Base-by-base conservation (phyloP, 371 early-diverging fungal species). In the Lichtheimia ramosa region DNA sequence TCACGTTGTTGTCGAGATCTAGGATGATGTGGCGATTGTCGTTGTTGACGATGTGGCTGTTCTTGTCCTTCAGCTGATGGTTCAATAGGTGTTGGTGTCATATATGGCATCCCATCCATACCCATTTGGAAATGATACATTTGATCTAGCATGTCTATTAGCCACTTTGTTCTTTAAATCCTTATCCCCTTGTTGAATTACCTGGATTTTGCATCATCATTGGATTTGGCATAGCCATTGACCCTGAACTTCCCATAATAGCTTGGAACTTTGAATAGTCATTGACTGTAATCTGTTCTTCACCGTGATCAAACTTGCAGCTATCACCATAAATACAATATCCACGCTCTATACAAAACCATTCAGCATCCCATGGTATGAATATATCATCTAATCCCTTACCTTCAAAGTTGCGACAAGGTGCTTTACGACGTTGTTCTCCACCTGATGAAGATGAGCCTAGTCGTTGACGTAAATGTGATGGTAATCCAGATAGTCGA, bases 281-380 rank as follows among this genome's bases (percentile, higher is more conserved):
- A 51, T 87, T 88, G 1, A 90, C 82, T 27, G 90, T 83, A 28
- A 92, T 88, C 60, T 85, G 76, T 65, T 90, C 88, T n/a, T 77
- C 73, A 18, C 89, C 88, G 62, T 94, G 94, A 56, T 91, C 90
- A 66, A 77, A 94, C 1, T 86, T 89, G 61, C 94, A 94, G 54
- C 74, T 66, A 46, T 92, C 89, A 13, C 92, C 94, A 50, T 90
- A 86, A 69, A 89, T 68, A 63, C 94, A 94, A 59, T 74, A 89
- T 18, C 94, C 94, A 58, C 85, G 84, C 57, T 90, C 63, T 69
- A 59, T 12, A 27, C 51, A 20, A 25, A 57, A 20, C 10, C 43
- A 42, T 27, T 27, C 0, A 27, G 27, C 25, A 25, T 7, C 2
- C 34, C 34, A 34, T 40, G 15, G 14, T 57, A 20, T 69, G 10